Evolutionary conservation across 371 early-diverging fungal genomes (phyloP), one percentile per base, ranked within the genome.

Genomic region (Lichtheimia hyalospora): DNA sequence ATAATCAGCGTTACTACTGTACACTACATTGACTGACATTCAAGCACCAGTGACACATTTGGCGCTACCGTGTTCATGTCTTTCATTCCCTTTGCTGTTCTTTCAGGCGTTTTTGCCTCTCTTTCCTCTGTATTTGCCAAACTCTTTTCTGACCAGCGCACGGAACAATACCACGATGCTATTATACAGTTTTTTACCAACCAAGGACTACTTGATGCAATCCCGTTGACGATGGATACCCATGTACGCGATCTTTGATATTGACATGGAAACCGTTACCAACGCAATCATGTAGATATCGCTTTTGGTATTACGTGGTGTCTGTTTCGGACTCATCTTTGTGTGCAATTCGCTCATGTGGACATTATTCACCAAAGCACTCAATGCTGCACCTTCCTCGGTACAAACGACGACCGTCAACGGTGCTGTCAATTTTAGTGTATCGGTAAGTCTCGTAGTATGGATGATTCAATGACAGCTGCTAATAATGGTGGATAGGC

Each of bases 61-160:
- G 34, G 34, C 34, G 34, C 10, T 34, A 34, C 34, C 34, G 34
- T 25, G 2, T 34, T 34, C 34, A 44, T 69, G 56, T 64, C 75
- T 8, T 83, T 76, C 54, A 63, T 79, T 25, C 68, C 74, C 4
- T 81, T 73, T 61, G 84, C 88, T 3, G 61, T 84, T 25, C 62
- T 79, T 15, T 85, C 88, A 42, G 91, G 91, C 5, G 60, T 81
- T 5, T 91, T 89, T 75, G 91, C 91, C 1, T 83, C 90, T 21
- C 73, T 88, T 20, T 84, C 89, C 21, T 89, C 89, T 14, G 88
- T 89, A n/a, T 87, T 85, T 79, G 91, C 90, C 49, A 91, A 91
- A 54, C 75, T 91, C 10, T 86, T 85, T 52, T 75, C 84, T 15
- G 86, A 88, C 66, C 74, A 70, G 24, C 67, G 80, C 24, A 86